Conservation (phyloP, 140 eudicot genomes). For the Erigeron philadelphicus region DNA sequence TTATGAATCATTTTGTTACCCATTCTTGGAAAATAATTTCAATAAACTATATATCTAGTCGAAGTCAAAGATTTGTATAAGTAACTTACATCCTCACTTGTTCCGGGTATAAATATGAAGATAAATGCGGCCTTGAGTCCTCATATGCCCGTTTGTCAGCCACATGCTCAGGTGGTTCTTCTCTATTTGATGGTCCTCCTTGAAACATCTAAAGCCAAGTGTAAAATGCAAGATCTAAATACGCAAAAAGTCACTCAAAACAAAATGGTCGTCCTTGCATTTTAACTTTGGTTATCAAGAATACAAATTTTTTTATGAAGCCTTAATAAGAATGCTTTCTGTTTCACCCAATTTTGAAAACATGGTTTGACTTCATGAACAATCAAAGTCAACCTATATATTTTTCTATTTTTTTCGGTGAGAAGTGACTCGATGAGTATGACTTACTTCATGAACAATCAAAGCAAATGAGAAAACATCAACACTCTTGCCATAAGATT, state of each 20-base stretch:
- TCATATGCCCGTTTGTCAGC: slow-evolving; percentile 68
- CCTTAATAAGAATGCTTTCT: not conserved
- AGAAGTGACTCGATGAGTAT: not conserved
- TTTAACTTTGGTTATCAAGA: not conserved
- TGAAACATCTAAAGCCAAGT: slow-evolving; percentile 56
- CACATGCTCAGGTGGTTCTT: slow-evolving; percentile 53
- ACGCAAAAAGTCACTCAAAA: slow-evolving; percentile 1
- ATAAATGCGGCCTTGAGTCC: slow-evolving; percentile 54
- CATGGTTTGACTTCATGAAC: not conserved
- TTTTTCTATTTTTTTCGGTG: not conserved
- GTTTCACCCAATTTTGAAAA: not conserved
- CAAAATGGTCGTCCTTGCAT: not conserved
- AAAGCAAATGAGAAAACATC: slow-evolving; percentile 77
- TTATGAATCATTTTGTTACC: not conserved
- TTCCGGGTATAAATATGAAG: slow-evolving; percentile 55
- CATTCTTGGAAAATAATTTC: not conserved
- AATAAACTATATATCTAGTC: not conserved
- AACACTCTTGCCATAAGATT: slow-evolving; percentile 70
- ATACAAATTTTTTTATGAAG: not conserved
- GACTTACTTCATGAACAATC: slow-evolving; percentile 55
- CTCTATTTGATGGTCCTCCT: slow-evolving; percentile 62
- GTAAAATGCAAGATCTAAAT: slow-evolving; percentile 6
- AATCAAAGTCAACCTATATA: slow-evolving; percentile 18
- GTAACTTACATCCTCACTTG: slow-evolving; percentile 48
- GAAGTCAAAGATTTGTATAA: not conserved